Base-by-base conservation (phyloP, 768 basidiomycete genomes). In the Mycena metata region DNA sequence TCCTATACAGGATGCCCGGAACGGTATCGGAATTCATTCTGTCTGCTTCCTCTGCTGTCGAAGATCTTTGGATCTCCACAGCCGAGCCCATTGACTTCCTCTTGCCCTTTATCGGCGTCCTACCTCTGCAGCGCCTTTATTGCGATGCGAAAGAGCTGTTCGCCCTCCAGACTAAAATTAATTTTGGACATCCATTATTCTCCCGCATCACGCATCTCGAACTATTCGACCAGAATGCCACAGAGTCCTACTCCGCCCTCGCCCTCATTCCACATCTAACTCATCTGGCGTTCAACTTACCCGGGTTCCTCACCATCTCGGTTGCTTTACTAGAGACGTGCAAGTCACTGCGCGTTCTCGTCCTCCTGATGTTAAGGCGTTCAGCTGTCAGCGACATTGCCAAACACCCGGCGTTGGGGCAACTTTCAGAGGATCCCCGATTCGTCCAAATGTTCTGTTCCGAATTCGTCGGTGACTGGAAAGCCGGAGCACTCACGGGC, bases 291-390 rank as follows among this genome's bases (percentile, higher is more conserved):
- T 63, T 63, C 61, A 52, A 51, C 35, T 5, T 36, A 24, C n/a
- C 49, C 23, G 50, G 26, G 36, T 54, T 63, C 50, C 35, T 63
- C 41, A 17, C 23, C 39, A 42, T 63, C 36, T 51, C 50, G 26
- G 10, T 26, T 8, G 19, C 39, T 19, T 26, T 63, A 30, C 61
- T 63, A 24, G 36, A 51, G 39, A 63, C 51, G 51, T 63, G 61
- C 61, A 63, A 63, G 39, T 63, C 61, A 35, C 61, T 63, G 61
- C 61, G 50, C 24, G 61, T 63, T 46, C 61, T 63, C 49, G 51
- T 63, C 50, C 51, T 54, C 61, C 21, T 63, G 61, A 51, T 43
- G 41, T 43, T 43, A 41, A 43, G 21, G 56, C 56, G 21, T 42
- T 19, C 9, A 17, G 9, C 7, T 46, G 24, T 26, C 39, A 52